phyloP scores from a whole-genome alignment of 352 stramenopile genomes.

The Globisporangium splendens region DNA sequence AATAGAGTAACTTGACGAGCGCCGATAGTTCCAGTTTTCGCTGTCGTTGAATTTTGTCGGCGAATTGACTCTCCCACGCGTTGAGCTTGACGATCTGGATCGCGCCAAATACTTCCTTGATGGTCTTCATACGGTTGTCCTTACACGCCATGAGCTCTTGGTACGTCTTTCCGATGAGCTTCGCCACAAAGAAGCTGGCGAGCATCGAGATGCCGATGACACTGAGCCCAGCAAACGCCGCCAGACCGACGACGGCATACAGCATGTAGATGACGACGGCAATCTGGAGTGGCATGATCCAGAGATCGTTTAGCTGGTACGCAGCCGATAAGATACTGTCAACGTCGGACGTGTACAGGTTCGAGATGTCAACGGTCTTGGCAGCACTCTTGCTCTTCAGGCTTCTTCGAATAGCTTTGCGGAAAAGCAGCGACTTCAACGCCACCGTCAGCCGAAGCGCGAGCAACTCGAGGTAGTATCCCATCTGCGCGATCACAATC shows the following conservation, averaged over 20 bases:
- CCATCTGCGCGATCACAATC: constrained; percentile 20
- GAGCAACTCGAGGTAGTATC: constrained; percentile 25
- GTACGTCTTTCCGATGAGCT: constrained; percentile 41
- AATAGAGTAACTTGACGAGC: constrained; percentile 13
- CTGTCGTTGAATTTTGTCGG: constrained; percentile 50
- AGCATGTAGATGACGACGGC: constrained; percentile 32
- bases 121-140: constrained; percentile 87
- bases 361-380: constrained; percentile 77
- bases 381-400: constrained; percentile 14
- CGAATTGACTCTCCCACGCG: constrained; percentile 79
- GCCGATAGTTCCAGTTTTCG: constrained; percentile 56
- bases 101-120: constrained; percentile 87
- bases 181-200: constrained; percentile 45
- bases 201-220: constrained; percentile 30
- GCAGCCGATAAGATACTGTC: constrained; percentile 40
- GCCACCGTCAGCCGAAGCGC: constrained; percentile 29
- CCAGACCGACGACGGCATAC: constrained; percentile 23
- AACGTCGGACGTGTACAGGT: constrained; percentile 91
- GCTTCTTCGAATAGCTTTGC: constrained; percentile 32
- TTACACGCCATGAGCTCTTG: constrained; percentile 76
- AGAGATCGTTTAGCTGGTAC: constrained; percentile 62
- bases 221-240: constrained; percentile 35
- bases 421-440: constrained; percentile 40
- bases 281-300: constrained; percentile 42
- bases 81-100: constrained; percentile 97